These are phyloP conservation scores for Colletotrichum phormii DNA, from an alignment of 2,329 filamentous ascomycete genomes.

Conservation along the genomic window DNA sequence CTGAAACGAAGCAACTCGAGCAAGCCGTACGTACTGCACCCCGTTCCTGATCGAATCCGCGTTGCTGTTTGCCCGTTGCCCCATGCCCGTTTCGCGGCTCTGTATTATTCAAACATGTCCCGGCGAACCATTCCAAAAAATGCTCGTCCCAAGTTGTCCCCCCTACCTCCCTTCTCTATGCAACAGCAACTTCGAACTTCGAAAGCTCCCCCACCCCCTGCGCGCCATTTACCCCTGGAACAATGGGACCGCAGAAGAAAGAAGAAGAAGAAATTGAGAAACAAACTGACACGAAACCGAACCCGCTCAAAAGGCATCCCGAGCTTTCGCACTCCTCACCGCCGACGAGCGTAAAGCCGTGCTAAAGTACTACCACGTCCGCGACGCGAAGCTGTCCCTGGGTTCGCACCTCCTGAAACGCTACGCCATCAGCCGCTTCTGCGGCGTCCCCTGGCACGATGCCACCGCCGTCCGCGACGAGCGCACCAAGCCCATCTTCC, in stretches of 20 bases:
- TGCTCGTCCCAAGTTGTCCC: neutral
- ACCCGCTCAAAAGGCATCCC: constrained; percentile 57
- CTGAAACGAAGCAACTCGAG: constrained; percentile 60
- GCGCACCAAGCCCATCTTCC: constrained; percentile 65
- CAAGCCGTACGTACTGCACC: constrained; percentile 53
- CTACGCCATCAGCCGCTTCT: constrained; percentile 70
- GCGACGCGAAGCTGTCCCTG: constrained; percentile 81
- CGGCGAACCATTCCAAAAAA: constrained; percentile 6
- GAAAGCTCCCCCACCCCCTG: neutral
- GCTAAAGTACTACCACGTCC: constrained; percentile 72
- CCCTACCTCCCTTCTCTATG: neutral
- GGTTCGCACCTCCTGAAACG: constrained; percentile 81
- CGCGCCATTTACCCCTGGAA: constrained; percentile 14
- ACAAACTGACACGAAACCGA: constrained; percentile 11
- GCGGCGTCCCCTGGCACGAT: constrained; percentile 69
- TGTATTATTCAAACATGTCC: neutral
- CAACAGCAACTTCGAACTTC: neutral
- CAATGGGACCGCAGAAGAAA: neutral
- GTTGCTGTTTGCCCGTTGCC: neutral
- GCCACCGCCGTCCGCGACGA: constrained; percentile 68
- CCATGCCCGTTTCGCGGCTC: constrained; percentile 15
- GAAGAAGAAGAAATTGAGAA: neutral
- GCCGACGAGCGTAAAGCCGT: constrained; percentile 67
- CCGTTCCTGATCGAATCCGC: neutral
- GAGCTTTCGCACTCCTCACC: constrained; percentile 64